Percentiles rank a stretch among this genome's conserved stretches.
These are phyloP conservation scores for Metarhizium album DNA, from an alignment of 2,329 filamentous ascomycete species.

Conservation along the genomic window DNA sequence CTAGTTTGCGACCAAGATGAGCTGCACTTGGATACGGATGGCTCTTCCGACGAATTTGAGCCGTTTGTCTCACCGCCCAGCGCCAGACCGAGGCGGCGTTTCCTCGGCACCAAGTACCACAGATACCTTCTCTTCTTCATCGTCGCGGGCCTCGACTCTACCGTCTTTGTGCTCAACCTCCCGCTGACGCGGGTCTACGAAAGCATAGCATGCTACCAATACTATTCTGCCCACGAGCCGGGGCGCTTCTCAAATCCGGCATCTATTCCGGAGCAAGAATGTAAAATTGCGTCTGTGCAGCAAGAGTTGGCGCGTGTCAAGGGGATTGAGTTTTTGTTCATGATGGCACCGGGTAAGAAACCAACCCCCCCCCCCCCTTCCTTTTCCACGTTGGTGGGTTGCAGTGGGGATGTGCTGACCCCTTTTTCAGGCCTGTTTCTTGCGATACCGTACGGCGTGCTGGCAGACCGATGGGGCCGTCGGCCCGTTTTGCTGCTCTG, in stretches of 20 bases:
- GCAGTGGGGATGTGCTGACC: not conserved
- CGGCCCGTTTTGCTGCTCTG: slow-evolving; percentile 1
- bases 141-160: slow-evolving; percentile 1
- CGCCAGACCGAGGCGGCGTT: not conserved
- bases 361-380: too few species aligned
- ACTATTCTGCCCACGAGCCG: not conserved
- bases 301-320: slow-evolving; percentile 1
- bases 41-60: not conserved
- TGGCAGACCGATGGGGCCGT: slow-evolving; percentile 1
- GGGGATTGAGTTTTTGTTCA: not conserved
- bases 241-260: not conserved
- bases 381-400: not conserved
- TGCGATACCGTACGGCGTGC: slow-evolving; percentile 1
- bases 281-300: slow-evolving; percentile 1
- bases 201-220: slow-evolving; percentile 3
- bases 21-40: not conserved
- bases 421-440: not conserved
- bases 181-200: slow-evolving; percentile 1
- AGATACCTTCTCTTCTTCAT: not conserved
- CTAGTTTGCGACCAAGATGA: not conserved
- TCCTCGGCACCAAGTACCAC: not conserved
- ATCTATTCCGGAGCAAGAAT: not conserved
- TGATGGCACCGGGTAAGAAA: not conserved
- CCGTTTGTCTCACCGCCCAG: not conserved
- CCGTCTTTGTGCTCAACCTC: slow-evolving; percentile 2